A percentile compares a stretch with the other conserved stretches of the same genome.
phyloP scores from a whole-genome alignment of 306 rosid genomes.

The Dryas alaskensis region DNA sequence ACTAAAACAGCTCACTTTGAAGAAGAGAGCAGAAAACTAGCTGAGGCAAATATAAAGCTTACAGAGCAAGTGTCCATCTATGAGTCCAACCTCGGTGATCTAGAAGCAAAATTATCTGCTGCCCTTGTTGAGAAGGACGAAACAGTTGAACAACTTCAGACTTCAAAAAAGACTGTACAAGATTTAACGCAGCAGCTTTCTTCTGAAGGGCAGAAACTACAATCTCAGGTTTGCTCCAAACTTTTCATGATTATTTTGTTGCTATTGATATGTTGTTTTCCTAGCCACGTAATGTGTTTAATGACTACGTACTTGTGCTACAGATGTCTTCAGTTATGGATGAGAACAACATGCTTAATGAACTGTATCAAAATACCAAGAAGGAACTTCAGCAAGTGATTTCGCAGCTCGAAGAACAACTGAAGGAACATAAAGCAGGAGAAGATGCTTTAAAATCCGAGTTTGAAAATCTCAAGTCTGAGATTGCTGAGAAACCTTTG shows the following conservation, averaged over 20 bases:
- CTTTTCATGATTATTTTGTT: not conserved
- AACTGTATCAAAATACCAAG: slow-evolving; percentile 60
- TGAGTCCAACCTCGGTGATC: slow-evolving; percentile 58
- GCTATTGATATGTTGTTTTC: slow-evolving; percentile 9
- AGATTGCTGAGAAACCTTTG: slow-evolving; percentile 55
- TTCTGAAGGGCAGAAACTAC: slow-evolving; percentile 61
- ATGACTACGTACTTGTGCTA: slow-evolving; percentile 6
- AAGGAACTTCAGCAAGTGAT: slow-evolving; percentile 67
- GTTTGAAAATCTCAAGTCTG: slow-evolving; percentile 59
- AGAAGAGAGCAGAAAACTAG: slow-evolving; percentile 51
- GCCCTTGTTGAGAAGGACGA: slow-evolving; percentile 57
- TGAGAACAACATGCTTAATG: slow-evolving; percentile 76
- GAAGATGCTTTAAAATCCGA: slow-evolving; percentile 59
- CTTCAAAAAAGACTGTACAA: slow-evolving; percentile 44
- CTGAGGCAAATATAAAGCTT: slow-evolving; percentile 61
- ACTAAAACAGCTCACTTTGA: slow-evolving; percentile 51
- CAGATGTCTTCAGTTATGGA: slow-evolving; percentile 74
- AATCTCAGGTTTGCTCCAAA: slow-evolving; percentile 66
- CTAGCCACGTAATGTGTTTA: not conserved
- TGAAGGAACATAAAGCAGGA: slow-evolving; percentile 58
- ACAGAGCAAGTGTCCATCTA: slow-evolving; percentile 46
- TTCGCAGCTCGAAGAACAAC: slow-evolving; percentile 59
- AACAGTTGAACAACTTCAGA: slow-evolving; percentile 45
- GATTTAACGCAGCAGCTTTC: slow-evolving; percentile 54
- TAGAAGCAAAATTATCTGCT: slow-evolving; percentile 46